Evolutionary conservation across 2,329 filamentous ascomycete genomes (phyloP), one percentile per base, ranked within the genome.

Genomic region (Colletotrichum aenigma): DNA sequence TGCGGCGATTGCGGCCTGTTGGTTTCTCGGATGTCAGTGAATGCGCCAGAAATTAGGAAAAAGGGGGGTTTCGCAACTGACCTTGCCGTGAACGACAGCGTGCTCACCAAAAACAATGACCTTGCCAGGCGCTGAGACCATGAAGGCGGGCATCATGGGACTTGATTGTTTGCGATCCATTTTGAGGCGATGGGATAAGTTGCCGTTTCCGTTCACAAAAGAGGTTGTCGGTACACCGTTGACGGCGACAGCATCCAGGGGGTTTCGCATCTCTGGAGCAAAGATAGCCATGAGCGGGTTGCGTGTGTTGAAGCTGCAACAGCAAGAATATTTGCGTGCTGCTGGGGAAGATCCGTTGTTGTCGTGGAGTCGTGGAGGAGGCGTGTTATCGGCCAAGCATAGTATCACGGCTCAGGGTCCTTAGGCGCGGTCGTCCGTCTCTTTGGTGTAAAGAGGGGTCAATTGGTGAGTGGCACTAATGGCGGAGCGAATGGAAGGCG

Each of bases 51-150:
- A n/a, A 48, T 24, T 48, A 34, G 16, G 16, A 38, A 24, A 64
- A 52, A 76, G 76, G 74, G 70, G 56, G 21, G 4, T 26, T 52
- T 56, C 48, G 34, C 64, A 73, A 62, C 80, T 86, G 87, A 95
- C 94, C 91, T 98, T 98, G 82, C 96, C 96, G 82, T 99, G 93
- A 24, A 99, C 97, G n/a, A 98, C 97, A 4, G 97, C 94, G 87
- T 99, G 97, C 85, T 99, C 97, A 79, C 97, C 97, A 86, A 96
- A 98, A 69, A 98, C 95, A 84, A 99, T 99, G 82, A 98, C 97
- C 85, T 99, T 99, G 78, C 96, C 97, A 0, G 97, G 97, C 4
- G 97, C 96, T 18, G 97, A 98, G 73, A 98, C 96, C 95, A 99
- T 98, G 84, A 99, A 99, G 76, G 96, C 89, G 58, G 96, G 96